Evolutionary conservation across 805 yeast species (phyloP).

Genomic region (Metschnikowia peoriensis): DNA sequence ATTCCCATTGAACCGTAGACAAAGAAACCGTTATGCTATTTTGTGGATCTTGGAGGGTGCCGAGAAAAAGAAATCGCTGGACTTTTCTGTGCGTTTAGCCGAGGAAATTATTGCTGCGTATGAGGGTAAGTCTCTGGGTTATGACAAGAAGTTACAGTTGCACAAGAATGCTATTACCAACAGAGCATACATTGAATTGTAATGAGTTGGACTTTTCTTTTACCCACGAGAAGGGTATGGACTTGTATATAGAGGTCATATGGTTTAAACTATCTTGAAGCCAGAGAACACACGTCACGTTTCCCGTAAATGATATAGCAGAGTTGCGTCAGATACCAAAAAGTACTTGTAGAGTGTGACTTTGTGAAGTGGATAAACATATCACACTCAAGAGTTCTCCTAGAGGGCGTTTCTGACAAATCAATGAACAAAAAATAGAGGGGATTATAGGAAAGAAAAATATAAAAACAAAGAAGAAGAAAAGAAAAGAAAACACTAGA

Average conservation of each 20-base stretch:
- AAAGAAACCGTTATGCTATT: slow-evolving; percentile 84
- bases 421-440: no score
- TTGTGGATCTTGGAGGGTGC: slow-evolving; percentile 88
- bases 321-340: no score
- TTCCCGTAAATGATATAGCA: background rate
- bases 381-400: no score
- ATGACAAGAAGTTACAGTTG: slow-evolving; percentile 76
- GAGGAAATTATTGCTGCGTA: slow-evolving; percentile 82
- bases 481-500: no score
- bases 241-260: slow-evolving; percentile 7
- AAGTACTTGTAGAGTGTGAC: no score
- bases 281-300: background rate
- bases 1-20: slow-evolving; percentile 75
- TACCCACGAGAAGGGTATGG: background rate
- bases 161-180: slow-evolving; percentile 87
- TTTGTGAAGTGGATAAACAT: no score
- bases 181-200: slow-evolving; percentile 68
- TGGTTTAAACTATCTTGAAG: background rate
- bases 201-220: slow-evolving; percentile 4
- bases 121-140: slow-evolving; percentile 77
- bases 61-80: slow-evolving; percentile 71
- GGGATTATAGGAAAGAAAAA: no score
- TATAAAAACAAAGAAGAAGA: no score
- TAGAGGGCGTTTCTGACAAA: no score
- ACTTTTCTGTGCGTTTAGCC: slow-evolving; percentile 82